A percentile compares a stretch with the other conserved stretches of the same genome.
phyloP scores from a whole-genome alignment of 768 basidiomycete genomes.

The Coprinopsis cinerea region DNA sequence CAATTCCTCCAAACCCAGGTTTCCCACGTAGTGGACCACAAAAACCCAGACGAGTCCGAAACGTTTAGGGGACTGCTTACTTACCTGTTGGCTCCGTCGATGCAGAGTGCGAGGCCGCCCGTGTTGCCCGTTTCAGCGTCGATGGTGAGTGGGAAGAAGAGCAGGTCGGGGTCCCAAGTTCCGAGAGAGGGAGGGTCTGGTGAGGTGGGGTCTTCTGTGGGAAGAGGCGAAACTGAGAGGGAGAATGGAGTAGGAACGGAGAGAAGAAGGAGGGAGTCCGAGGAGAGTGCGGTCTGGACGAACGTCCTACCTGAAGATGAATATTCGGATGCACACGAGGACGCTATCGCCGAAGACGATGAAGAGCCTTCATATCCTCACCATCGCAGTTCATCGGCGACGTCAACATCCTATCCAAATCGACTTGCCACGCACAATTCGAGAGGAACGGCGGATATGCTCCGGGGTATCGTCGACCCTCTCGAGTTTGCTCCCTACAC shows the following conservation, averaged over 20 bases:
- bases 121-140: no score
- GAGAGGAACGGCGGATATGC: conserved; percentile 15
- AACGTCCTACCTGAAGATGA: conserved; percentile 32
- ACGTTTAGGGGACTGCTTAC: conserved; percentile 61
- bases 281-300: conserved; percentile 32
- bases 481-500: conserved; percentile 14
- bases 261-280: conserved; percentile 30
- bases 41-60: conserved; percentile 52
- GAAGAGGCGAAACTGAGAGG: not conserved
- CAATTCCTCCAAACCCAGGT: conserved; percentile 68
- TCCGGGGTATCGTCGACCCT: conserved; percentile 25
- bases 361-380: not conserved
- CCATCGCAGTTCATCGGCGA: not conserved
- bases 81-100: conserved; percentile 49
- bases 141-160: no score
- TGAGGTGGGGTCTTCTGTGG: no score
- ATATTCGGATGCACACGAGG: no score
- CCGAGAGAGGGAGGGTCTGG: no score
- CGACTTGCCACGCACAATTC: no score
- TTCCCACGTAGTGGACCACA: conserved; percentile 65
- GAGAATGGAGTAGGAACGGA: conserved; percentile 13
- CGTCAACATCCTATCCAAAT: not conserved
- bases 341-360: conserved; percentile 4
- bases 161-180: no score
- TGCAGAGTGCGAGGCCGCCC: no score